phyloP scores from a whole-genome alignment of 2,329 filamentous ascomycete genomes.

The Fusarium sp. region DNA sequence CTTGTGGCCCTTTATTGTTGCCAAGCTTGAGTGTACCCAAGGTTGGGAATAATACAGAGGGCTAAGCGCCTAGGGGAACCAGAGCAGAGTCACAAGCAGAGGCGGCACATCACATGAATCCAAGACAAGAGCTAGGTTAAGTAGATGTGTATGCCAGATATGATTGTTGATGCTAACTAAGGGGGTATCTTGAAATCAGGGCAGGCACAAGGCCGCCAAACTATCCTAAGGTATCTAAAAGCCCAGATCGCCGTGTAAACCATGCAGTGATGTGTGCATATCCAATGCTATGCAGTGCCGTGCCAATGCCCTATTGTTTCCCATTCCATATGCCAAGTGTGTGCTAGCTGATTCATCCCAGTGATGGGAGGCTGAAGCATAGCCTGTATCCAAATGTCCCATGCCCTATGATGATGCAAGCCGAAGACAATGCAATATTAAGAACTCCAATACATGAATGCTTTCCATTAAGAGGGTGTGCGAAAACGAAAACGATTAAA shows the following conservation, averaged over 20 bases:
- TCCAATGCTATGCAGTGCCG: constrained; percentile 5
- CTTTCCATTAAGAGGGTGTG: constrained; percentile 20
- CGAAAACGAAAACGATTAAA: constrained; percentile 28
- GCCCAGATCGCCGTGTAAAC: constrained; percentile 25
- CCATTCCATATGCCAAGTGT: constrained; percentile 14
- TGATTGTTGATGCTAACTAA: constrained; percentile 34
- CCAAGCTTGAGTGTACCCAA: background rate
- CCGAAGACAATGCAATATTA: constrained; percentile 12
- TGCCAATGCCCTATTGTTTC: constrained; percentile 24
- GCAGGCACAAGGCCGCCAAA: constrained; percentile 31
- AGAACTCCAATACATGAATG: constrained; percentile 35
- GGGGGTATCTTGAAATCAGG: constrained; percentile 41
- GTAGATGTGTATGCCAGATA: constrained; percentile 19
- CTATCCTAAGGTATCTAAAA: constrained; percentile 44
- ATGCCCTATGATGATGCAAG: constrained; percentile 24
- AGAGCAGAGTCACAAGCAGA: constrained; percentile 16
- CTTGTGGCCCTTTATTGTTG: constrained; percentile 8
- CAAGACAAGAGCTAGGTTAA: constrained; percentile 1
- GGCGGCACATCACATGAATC: constrained; percentile 22
- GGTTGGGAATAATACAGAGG: background rate
- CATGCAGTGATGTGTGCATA: constrained; percentile 29
- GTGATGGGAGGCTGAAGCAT: constrained; percentile 39
- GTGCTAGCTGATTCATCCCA: constrained; percentile 35
- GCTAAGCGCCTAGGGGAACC: background rate
- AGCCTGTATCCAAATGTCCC: constrained; percentile 27